phyloP scores from a whole-genome alignment of 2,329 filamentous ascomycete species.

The Byssothecium circinans region DNA sequence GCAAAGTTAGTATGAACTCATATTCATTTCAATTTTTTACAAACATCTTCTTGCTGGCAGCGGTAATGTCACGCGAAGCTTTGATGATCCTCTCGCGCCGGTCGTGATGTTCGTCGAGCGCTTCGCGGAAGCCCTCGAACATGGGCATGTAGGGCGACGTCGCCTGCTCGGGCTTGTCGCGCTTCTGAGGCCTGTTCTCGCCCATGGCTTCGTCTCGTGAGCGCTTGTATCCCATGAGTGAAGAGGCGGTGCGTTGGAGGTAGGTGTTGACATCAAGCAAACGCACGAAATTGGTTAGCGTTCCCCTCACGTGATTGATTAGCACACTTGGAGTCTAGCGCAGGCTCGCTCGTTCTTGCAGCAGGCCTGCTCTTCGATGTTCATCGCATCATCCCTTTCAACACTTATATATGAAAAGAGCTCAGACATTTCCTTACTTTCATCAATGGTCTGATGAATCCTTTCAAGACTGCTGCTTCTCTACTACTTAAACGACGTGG shows the following conservation, averaged over 20 bases:
- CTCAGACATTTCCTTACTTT: neutral
- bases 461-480: neutral
- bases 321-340: slow-evolving; percentile 19
- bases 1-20: slow-evolving; percentile 12
- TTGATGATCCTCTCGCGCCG: slow-evolving; percentile 88
- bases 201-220: slow-evolving; percentile 41
- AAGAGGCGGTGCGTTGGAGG: slow-evolving; percentile 10
- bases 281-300: slow-evolving; percentile 22
- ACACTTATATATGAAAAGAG: too few species aligned
- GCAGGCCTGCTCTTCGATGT: neutral
- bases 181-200: slow-evolving; percentile 19
- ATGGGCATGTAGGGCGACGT: slow-evolving; percentile 61
- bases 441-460: too few species aligned
- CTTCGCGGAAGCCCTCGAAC: slow-evolving; percentile 82
- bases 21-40: slow-evolving; percentile 18
- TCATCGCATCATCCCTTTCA: too few species aligned
- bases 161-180: slow-evolving; percentile 28
- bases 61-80: slow-evolving; percentile 87
- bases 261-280: slow-evolving; percentile 23
- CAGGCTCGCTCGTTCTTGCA: neutral
- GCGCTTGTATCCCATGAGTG: slow-evolving; percentile 38
- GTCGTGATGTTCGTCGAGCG: slow-evolving; percentile 93
- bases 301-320: slow-evolving; percentile 23
- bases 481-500: neutral
- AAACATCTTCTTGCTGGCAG: slow-evolving; percentile 95